These are phyloP conservation scores for Fusarium sacchari DNA, from an alignment of 2,329 filamentous ascomycete genomes.

Conservation along the genomic window DNA sequence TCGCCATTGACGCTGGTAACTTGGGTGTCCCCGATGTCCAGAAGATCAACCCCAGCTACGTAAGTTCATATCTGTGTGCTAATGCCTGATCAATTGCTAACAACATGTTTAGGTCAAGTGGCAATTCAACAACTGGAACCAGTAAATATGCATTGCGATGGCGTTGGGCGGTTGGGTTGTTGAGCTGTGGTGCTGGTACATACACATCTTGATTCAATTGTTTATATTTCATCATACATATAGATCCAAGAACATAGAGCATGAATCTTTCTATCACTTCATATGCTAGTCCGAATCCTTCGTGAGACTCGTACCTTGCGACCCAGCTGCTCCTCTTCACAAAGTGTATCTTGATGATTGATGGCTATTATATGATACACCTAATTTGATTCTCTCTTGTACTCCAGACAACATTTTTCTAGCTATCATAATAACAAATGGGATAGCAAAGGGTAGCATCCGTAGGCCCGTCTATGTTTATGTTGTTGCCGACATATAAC, in stretches of 20 bases:
- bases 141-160: constrained; percentile 20
- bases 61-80: constrained; percentile 1
- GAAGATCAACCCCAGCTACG: constrained; percentile 46
- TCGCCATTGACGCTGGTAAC: constrained; percentile 57
- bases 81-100: neutral
- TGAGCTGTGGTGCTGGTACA: constrained; percentile 25
- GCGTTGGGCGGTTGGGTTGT: neutral
- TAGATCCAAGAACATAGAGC: constrained; percentile 11
- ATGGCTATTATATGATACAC: neutral
- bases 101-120: constrained; percentile 34
- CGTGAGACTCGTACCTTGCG: neutral
- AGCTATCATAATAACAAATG: too few species aligned
- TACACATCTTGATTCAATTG: constrained; percentile 29
- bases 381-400: neutral
- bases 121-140: constrained; percentile 41
- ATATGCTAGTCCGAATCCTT: neutral
- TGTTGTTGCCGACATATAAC: neutral
- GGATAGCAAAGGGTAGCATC: neutral
- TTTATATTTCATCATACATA: constrained; percentile 25
- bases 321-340: neutral
- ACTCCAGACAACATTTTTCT: neutral
- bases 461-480: neutral
- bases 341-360: neutral
- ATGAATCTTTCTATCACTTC: neutral
- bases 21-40: constrained; percentile 53